Conservation (phyloP, 169 alveolate species). For the Cardiosporidium cionae region DNA sequence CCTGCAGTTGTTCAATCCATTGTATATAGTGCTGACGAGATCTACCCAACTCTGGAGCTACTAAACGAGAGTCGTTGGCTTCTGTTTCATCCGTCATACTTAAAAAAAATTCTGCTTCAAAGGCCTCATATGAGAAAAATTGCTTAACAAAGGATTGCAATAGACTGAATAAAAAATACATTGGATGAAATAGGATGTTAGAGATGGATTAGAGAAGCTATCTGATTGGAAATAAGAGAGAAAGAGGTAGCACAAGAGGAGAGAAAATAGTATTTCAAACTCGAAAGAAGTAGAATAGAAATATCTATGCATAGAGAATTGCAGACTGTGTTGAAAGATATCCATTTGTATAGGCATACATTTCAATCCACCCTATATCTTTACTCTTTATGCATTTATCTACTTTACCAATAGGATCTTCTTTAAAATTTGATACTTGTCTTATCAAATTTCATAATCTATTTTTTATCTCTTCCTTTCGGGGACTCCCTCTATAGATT, state of each 20-base stretch:
- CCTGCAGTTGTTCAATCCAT: slow-evolving; percentile 29
- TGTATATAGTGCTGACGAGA: slow-evolving; percentile 22
- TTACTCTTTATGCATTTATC: too few species aligned
- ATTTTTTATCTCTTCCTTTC: not conserved
- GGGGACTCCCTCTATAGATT: not conserved
- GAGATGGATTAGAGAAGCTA: not conserved
- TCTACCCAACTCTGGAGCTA: slow-evolving; percentile 6
- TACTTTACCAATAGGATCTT: too few species aligned
- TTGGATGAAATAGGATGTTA: not conserved
- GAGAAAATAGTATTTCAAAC: not conserved
- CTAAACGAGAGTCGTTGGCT: not conserved
- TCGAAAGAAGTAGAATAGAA: not conserved
- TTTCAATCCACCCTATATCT: too few species aligned
- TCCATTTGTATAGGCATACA: not conserved
- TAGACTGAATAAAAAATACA: slow-evolving; percentile 11
- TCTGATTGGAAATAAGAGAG: not conserved
- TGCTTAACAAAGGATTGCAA: slow-evolving; percentile 5
- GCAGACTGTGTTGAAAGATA: not conserved
- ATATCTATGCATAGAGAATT: not conserved
- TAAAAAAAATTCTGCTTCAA: not conserved
- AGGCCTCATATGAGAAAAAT: not conserved
- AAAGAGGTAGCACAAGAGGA: not conserved
- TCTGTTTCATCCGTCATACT: not conserved
- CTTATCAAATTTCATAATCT: not conserved
- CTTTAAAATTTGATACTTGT: not conserved